Evolutionary conservation across 768 basidiomycete genomes (phyloP).

Genomic region (Kondoa malvinella): DNA sequence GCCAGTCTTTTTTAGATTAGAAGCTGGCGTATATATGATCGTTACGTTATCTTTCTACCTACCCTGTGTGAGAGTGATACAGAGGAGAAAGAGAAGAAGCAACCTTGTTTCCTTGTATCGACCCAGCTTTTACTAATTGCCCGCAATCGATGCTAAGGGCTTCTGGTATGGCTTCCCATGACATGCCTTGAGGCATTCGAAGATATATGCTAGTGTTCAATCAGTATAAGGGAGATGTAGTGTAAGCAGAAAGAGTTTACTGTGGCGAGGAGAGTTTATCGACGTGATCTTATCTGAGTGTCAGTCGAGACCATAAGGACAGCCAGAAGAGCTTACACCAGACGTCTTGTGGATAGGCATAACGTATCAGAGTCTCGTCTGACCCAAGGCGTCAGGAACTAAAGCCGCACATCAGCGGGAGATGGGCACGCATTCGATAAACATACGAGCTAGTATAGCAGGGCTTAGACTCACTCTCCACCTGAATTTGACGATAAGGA

Average conservation of each 20-base stretch:
- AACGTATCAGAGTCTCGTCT: conserved; percentile 94
- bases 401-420: neutral
- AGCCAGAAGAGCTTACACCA: too few relatives aligned
- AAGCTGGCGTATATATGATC: conserved; percentile 81
- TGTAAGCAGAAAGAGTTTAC: neutral
- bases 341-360: conserved; percentile 39
- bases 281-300: too few relatives aligned
- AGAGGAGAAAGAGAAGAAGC: neutral
- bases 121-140: conserved; percentile 93
- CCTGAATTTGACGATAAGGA: conserved; percentile 20
- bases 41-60: conserved; percentile 87
- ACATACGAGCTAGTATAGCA: too few relatives aligned
- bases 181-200: conserved; percentile 63
- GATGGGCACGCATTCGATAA: too few relatives aligned
- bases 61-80: neutral
- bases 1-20: conserved; percentile 94
- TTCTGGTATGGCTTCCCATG: conserved; percentile 74
- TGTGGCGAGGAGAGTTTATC: conserved; percentile 43
- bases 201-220: conserved; percentile 82
- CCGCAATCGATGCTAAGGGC: conserved; percentile 57
- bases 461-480: too few relatives aligned
- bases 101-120: conserved; percentile 35
- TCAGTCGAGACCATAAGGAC: too few relatives aligned
- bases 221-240: conserved; percentile 2
- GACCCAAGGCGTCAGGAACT: conserved; percentile 5